Percentiles rank a stretch among this genome's conserved stretches.
These are phyloP conservation scores for Trichoderma koningiopsis DNA, from an alignment of 2,329 filamentous ascomycete genomes.

Conservation along the genomic window DNA sequence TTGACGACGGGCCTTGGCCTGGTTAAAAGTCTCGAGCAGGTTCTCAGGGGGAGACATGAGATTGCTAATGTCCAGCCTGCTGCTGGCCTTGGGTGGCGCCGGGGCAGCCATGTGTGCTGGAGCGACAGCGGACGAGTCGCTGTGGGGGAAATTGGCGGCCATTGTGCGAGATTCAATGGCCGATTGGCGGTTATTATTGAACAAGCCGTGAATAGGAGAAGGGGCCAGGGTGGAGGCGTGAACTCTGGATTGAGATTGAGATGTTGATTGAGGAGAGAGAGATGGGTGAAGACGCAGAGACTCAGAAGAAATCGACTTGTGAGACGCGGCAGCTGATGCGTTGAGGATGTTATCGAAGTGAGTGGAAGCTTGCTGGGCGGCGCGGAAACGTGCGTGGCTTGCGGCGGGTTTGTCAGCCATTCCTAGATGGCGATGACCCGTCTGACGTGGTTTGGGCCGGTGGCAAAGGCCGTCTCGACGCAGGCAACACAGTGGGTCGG, in stretches of 20 bases:
- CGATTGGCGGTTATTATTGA: constrained; percentile 1
- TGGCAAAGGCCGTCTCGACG: constrained; percentile 25
- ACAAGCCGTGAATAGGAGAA: constrained; percentile 8
- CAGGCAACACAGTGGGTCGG: constrained; percentile 22
- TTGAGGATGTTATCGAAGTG: constrained; percentile 36
- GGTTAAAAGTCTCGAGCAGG: constrained; percentile 55
- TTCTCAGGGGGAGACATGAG: constrained; percentile 65
- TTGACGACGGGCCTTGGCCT: constrained; percentile 1
- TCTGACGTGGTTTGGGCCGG: constrained; percentile 23
- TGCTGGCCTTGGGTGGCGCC: constrained; percentile 34
- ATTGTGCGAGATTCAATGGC: constrained; percentile 31
- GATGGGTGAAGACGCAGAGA: constrained; percentile 22
- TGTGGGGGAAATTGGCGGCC: constrained; percentile 33
- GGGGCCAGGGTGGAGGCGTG: constrained; percentile 8
- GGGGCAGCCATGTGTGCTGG: constrained; percentile 34
- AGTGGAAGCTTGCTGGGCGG: constrained; percentile 35
- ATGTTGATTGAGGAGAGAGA: constrained; percentile 9
- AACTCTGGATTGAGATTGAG: not conserved
- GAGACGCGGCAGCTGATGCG: constrained; percentile 25
- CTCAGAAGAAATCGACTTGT: constrained; percentile 26
- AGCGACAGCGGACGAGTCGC: constrained; percentile 28
- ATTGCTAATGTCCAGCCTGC: constrained; percentile 55
- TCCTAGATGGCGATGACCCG: constrained; percentile 30
- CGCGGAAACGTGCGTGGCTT: constrained; percentile 26
- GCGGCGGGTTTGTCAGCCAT: constrained; percentile 44